Percentiles rank a stretch among this genome's conserved stretches.
Conservation (phyloP, 208 protist genomes). For the Trypanosoma cruzi region DNA sequence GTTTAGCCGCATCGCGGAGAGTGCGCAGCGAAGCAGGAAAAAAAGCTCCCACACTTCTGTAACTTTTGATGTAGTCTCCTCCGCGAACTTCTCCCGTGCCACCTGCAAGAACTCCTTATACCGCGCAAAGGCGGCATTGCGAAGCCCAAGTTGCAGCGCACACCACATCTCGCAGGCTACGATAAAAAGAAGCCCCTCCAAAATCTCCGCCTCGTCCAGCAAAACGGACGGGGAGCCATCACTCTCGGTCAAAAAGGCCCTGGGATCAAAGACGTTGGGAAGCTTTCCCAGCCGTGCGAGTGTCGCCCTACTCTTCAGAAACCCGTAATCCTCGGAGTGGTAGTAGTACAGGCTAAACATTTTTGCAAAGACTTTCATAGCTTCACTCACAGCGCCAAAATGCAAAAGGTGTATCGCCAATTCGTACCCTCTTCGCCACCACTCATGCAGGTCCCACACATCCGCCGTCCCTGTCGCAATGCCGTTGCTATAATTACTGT, state of each 20-base stretch:
- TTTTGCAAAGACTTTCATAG: conserved; percentile 37
- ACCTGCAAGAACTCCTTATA: conserved; percentile 67
- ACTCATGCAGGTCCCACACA: conserved; percentile 53
- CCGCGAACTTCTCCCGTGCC: conserved; percentile 73
- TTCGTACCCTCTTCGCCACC: conserved; percentile 73
- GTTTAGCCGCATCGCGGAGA: conserved; percentile 50
- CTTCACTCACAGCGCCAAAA: conserved; percentile 68
- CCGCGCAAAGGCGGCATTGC: conserved; percentile 32
- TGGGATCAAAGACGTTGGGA: conserved; percentile 52
- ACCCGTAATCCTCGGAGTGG: conserved; percentile 83
- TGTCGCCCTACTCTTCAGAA: conserved; percentile 37
- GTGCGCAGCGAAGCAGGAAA: conserved; percentile 65
- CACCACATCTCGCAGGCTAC: conserved; percentile 59
- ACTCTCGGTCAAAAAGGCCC: conserved; percentile 17
- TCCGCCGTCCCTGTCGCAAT: not conserved
- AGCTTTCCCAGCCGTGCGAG: conserved; percentile 57
- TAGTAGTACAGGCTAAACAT: conserved; percentile 88
- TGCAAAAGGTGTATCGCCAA: conserved; percentile 77
- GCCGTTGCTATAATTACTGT: conserved; percentile 1
- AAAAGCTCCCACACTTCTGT: conserved; percentile 44
- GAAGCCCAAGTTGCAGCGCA: conserved; percentile 43
- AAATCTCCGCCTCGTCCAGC: conserved; percentile 43
- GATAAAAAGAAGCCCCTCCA: conserved; percentile 71
- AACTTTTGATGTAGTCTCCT: conserved; percentile 19
- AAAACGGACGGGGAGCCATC: conserved; percentile 56